phyloP scores from a whole-genome alignment of 768 basidiomycete genomes.

The Podaxis carcinomalis region DNA sequence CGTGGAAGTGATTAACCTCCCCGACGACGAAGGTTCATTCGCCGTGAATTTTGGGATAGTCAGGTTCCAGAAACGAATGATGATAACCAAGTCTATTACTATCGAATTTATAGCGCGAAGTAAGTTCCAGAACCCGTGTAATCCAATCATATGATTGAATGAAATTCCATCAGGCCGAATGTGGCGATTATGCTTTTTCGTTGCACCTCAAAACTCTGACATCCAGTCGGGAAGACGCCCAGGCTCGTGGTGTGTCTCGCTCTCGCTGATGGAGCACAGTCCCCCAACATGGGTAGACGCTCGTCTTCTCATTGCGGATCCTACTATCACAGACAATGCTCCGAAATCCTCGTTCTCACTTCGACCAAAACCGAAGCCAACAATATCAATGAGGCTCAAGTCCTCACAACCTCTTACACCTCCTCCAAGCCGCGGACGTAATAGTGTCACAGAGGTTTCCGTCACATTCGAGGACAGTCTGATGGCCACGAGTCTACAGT shows the following conservation, averaged over 20 bases:
- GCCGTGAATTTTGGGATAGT: constrained; percentile 45
- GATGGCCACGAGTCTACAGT: constrained; percentile 43
- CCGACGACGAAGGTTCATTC: constrained; percentile 49
- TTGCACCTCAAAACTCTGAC: constrained; percentile 19
- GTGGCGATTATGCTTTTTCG: constrained; percentile 48
- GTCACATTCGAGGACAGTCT: constrained; percentile 20
- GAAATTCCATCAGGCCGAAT: constrained; percentile 40
- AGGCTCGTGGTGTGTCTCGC: constrained; percentile 45
- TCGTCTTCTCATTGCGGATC: constrained; percentile 39
- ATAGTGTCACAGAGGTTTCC: background rate
- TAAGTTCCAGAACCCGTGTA: constrained; percentile 16
- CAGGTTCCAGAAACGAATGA: constrained; percentile 71
- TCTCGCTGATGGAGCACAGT: constrained; percentile 51
- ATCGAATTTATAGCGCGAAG: constrained; percentile 66
- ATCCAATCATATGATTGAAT: background rate
- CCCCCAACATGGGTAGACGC: constrained; percentile 57
- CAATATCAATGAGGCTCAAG: constrained; percentile 34
- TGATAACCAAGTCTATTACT: constrained; percentile 46
- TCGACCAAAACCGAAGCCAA: constrained; percentile 25
- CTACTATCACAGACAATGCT: constrained; percentile 6
- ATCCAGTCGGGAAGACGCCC: constrained; percentile 17
- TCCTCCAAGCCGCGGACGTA: constrained; percentile 7
- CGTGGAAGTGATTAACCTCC: constrained; percentile 48
- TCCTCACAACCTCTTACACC: constrained; percentile 27
- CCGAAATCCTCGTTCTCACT: constrained; percentile 6